Conservation (phyloP, 768 basidiomycete genomes). For the Collybia mongolica region DNA sequence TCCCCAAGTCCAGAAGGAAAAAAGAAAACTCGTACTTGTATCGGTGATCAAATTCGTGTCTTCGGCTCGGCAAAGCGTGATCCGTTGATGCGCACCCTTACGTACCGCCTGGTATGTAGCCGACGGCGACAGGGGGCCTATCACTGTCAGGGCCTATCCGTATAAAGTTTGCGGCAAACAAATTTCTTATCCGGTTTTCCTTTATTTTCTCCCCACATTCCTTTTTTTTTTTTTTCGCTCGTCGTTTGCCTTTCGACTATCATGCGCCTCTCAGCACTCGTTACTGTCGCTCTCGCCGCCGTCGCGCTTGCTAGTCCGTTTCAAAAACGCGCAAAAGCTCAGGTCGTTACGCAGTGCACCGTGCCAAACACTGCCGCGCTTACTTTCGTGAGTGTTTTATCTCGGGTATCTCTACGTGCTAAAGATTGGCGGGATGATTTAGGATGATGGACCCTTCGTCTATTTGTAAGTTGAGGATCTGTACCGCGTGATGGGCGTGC, state of each 20-base stretch:
- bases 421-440: not conserved
- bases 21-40: no score
- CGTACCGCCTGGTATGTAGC: no score
- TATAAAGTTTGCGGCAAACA: no score
- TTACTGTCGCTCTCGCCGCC: conserved; percentile 10
- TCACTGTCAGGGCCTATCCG: no score
- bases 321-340: conserved; percentile 13
- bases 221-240: not conserved
- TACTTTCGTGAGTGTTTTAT: conserved; percentile 32
- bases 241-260: not conserved
- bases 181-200: no score
- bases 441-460: conserved; percentile 44
- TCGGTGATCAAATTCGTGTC: no score
- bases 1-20: no score
- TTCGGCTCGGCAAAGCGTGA: no score
- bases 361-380: conserved; percentile 37
- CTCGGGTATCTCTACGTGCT: not conserved
- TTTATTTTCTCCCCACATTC: no score
- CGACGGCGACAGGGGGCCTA: no score
- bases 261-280: conserved; percentile 1
- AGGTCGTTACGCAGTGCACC: conserved; percentile 33
- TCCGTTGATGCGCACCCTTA: no score
- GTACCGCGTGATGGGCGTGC: not conserved
- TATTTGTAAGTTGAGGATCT: conserved; percentile 27
- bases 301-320: conserved; percentile 10